phyloP scores from a whole-genome alignment of 441 rosid genomes.

The Populus tomentosa region DNA sequence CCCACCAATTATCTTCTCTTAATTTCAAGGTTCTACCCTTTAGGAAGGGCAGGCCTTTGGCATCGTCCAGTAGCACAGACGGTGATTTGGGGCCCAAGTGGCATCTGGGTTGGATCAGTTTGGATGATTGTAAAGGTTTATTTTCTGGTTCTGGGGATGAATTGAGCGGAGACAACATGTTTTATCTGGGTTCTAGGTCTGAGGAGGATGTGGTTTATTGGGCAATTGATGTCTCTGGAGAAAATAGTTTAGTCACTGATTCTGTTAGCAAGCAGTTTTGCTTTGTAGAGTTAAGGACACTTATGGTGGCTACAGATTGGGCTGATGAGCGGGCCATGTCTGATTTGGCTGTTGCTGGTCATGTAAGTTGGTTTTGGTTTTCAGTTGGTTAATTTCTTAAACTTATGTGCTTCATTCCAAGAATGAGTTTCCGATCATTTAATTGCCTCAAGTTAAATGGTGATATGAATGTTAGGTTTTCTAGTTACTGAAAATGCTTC shows the following conservation, averaged over 20 bases:
- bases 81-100: slow-evolving; percentile 50
- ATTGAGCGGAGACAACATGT: slow-evolving; percentile 47
- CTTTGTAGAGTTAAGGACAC: slow-evolving; percentile 82
- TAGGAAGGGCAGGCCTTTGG: slow-evolving; percentile 76
- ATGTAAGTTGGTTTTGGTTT: slow-evolving; percentile 45
- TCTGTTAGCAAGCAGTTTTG: slow-evolving; percentile 41
- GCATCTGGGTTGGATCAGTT: slow-evolving; percentile 74
- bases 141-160: slow-evolving; percentile 43
- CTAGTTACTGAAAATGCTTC: no score
- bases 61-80: slow-evolving; percentile 38
- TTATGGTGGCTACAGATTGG: slow-evolving; percentile 98
- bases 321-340: slow-evolving; percentile 57
- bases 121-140: slow-evolving; percentile 51
- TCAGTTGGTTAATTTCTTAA: background rate
- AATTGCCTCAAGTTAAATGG: background rate
- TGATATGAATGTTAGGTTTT: no score
- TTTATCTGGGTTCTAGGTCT: slow-evolving; percentile 70
- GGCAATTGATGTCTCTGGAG: slow-evolving; percentile 68
- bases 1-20: slow-evolving; percentile 37
- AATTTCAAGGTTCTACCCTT: slow-evolving; percentile 75
- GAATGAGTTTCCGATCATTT: background rate
- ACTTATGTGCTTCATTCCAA: background rate
- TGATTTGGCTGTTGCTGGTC: slow-evolving; percentile 94
- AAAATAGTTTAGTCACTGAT: slow-evolving; percentile 38
- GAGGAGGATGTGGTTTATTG: slow-evolving; percentile 69